Conservation (phyloP, 2,329 filamentous ascomycete species). For the Simplicillium aogashimaense region DNA sequence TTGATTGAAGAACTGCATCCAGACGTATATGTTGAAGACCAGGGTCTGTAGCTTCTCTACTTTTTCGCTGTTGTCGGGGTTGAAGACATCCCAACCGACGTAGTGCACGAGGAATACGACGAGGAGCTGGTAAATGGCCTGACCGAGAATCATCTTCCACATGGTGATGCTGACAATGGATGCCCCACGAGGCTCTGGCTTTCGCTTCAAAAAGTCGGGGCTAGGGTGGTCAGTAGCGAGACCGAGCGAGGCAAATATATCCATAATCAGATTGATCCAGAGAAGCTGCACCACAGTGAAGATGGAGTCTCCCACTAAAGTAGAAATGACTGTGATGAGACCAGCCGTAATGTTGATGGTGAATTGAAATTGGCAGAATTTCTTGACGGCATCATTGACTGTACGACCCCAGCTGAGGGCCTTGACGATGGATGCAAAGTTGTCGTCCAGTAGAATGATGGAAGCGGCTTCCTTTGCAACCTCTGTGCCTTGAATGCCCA, state of each 20-base stretch:
- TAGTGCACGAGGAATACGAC: constrained; percentile 52
- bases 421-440: constrained; percentile 54
- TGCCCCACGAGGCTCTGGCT: constrained; percentile 17
- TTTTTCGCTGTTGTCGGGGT: constrained; percentile 3
- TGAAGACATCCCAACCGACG: constrained; percentile 40
- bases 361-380: constrained; percentile 48
- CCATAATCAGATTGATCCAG: constrained; percentile 54
- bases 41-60: constrained; percentile 47
- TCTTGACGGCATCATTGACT: constrained; percentile 54
- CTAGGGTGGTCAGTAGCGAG: constrained; percentile 28
- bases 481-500: constrained; percentile 58
- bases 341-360: constrained; percentile 54
- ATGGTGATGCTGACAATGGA: constrained; percentile 55
- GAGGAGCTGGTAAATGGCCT: constrained; percentile 63
- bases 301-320: constrained; percentile 40
- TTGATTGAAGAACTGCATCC: constrained; percentile 86
- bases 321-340: constrained; percentile 46
- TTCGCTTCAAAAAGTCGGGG: constrained; percentile 20
- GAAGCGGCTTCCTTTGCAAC: constrained; percentile 52
- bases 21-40: constrained; percentile 79
- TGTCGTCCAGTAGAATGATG: constrained; percentile 54
- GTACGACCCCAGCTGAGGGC: constrained; percentile 53
- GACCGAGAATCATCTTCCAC: constrained; percentile 78
- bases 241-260: constrained; percentile 46
- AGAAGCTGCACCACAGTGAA: constrained; percentile 48